phyloP scores from a whole-genome alignment of 805 yeast genomes.

The Saturnispora kantuleensis region DNA sequence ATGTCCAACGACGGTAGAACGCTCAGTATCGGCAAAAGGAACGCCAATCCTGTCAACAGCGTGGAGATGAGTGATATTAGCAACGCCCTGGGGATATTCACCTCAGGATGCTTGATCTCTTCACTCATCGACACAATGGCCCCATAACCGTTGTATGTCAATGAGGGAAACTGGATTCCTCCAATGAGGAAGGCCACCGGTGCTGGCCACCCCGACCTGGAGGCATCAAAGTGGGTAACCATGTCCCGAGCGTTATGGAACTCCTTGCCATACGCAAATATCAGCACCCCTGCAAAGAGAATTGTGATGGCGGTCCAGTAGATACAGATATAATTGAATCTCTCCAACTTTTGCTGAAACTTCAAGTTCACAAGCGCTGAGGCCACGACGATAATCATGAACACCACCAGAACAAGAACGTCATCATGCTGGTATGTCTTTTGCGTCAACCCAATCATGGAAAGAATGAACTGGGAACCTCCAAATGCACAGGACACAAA shows the following conservation, averaged over 20 bases:
- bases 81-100: constrained; percentile 65
- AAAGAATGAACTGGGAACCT: constrained; percentile 64
- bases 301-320: constrained; percentile 69
- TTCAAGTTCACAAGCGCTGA: constrained; percentile 57
- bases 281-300: constrained; percentile 51
- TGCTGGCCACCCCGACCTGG: constrained; percentile 68
- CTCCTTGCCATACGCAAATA: constrained; percentile 46
- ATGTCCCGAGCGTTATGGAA: constrained; percentile 53
- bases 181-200: constrained; percentile 68
- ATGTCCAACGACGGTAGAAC: constrained; percentile 60
- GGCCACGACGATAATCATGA: constrained; percentile 42
- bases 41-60: constrained; percentile 58
- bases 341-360: constrained; percentile 50
- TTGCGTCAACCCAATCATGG: constrained; percentile 54
- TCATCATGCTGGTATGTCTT: constrained; percentile 48
- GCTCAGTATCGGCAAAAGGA: constrained; percentile 60
- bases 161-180: constrained; percentile 69
- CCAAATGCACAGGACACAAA: constrained; percentile 64
- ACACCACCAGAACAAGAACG: constrained; percentile 46
- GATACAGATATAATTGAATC: constrained; percentile 58
- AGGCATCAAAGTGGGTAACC: constrained; percentile 57
- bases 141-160: constrained; percentile 76
- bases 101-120: constrained; percentile 69
- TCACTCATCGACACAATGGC: constrained; percentile 75
- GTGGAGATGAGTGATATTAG: constrained; percentile 55